Percentiles rank a stretch among this genome's conserved stretches.
These are phyloP conservation scores for Phascolomyces articulosus DNA, from an alignment of 371 early-diverging fungal species.

Conservation along the genomic window DNA sequence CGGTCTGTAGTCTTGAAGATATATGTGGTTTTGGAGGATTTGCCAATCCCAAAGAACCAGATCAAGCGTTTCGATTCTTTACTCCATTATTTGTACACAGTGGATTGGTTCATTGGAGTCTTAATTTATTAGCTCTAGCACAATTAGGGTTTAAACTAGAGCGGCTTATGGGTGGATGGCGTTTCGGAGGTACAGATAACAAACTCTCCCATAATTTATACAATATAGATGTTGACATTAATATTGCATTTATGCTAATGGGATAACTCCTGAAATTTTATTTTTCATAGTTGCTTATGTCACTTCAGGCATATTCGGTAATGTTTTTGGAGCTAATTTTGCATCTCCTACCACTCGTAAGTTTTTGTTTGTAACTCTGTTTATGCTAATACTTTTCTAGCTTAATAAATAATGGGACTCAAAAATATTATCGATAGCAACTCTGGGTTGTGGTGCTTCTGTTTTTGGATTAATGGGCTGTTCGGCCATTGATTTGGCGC, in stretches of 20 bases:
- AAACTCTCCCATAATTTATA: too few relatives aligned
- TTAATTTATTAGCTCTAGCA: slow-evolving; percentile 67
- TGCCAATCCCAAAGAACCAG: slow-evolving; percentile 27
- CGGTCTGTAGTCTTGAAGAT: slow-evolving; percentile 41
- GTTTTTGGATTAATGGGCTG: slow-evolving; percentile 73
- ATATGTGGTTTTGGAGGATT: slow-evolving; percentile 53
- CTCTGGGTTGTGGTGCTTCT: slow-evolving; percentile 75
- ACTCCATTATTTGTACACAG: slow-evolving; percentile 78
- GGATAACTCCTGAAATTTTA: too few relatives aligned
- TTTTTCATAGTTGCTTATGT: slow-evolving; percentile 49
- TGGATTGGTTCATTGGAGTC: slow-evolving; percentile 69
- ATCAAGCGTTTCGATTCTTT: slow-evolving; percentile 80
- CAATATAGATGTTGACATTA: too few relatives aligned
- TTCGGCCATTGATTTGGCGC: slow-evolving; percentile 67
- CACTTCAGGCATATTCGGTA: slow-evolving; percentile 53
- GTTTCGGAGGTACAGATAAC: slow-evolving; percentile 50
- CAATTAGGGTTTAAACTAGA: slow-evolving; percentile 67
- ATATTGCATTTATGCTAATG: too few relatives aligned
- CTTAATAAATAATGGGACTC: neutral
- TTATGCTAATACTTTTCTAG: neutral
- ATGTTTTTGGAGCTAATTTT: slow-evolving; percentile 55
- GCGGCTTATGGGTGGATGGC: slow-evolving; percentile 66
- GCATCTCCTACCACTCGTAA: slow-evolving; percentile 54
- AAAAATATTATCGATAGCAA: slow-evolving; percentile 29
- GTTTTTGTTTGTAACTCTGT: slow-evolving; percentile 1